Conservation (phyloP, 83 land plant genomes). For the Diphasiastrum complanatum region DNA sequence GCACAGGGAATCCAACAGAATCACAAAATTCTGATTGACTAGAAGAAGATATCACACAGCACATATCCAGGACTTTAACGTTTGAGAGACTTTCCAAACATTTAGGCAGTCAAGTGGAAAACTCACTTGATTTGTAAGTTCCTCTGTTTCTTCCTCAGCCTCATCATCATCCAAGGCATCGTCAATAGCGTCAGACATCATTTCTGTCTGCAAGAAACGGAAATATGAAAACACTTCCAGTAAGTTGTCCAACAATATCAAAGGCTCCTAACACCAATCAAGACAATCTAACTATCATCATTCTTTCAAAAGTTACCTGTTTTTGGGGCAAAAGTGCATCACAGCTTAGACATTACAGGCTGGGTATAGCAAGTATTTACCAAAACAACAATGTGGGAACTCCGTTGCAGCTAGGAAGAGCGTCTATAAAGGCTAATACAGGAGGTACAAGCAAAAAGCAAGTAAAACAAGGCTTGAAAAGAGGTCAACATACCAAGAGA, state of each 20-base stretch:
- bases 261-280: neutral
- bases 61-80: neutral
- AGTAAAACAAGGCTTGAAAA: too few species aligned
- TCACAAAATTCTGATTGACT: neutral
- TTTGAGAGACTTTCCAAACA: neutral
- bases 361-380: too few species aligned
- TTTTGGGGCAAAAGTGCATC: too few species aligned
- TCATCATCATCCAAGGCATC: slow-evolving; percentile 87
- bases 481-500: too few species aligned
- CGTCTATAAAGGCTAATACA: too few species aligned
- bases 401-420: too few species aligned
- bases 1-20: neutral
- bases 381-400: too few species aligned
- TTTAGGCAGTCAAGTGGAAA: neutral
- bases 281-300: neutral
- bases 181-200: slow-evolving; percentile 90
- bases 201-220: slow-evolving; percentile 54
- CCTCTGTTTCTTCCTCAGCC: slow-evolving; percentile 95
- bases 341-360: too few species aligned
- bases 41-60: neutral
- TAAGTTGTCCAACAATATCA: neutral
- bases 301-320: too few species aligned
- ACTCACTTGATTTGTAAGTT: slow-evolving; percentile 83
- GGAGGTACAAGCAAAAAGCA: too few species aligned
- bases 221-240: neutral